These are phyloP conservation scores for Heliosperma pusillum DNA, from an alignment of 148 eudicot species.

Conservation along the genomic window DNA sequence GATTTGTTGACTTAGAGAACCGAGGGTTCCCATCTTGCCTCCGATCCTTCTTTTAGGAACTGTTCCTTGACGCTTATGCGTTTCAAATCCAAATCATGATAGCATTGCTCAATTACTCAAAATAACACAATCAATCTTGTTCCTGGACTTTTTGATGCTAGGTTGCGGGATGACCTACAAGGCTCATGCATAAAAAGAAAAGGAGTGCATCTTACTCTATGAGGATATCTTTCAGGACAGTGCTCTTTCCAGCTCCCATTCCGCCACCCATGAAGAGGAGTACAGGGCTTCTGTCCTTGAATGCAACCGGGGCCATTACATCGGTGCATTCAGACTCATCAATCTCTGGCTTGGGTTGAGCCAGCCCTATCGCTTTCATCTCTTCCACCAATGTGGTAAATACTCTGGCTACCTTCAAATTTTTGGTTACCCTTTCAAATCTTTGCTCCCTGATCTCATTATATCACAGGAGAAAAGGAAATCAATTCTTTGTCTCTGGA, in stretches of 20 bases:
- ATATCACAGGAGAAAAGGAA: slow-evolving; percentile 11
- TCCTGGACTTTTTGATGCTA: neutral
- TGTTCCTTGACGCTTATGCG: too few relatives aligned
- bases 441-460: slow-evolving; percentile 69
- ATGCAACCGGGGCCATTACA: slow-evolving; percentile 97
- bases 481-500: neutral
- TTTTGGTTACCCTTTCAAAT: slow-evolving; percentile 83
- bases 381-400: slow-evolving; percentile 90
- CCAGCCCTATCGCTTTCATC: slow-evolving; percentile 89
- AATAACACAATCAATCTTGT: too few relatives aligned
- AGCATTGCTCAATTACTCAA: too few relatives aligned
- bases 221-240: slow-evolving; percentile 93
- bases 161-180: neutral
- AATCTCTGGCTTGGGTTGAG: slow-evolving; percentile 41
- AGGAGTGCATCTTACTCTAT: slow-evolving; percentile 63
- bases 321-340: slow-evolving; percentile 89
- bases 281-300: slow-evolving; percentile 88
- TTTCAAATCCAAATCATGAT: too few relatives aligned
- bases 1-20: too few relatives aligned
- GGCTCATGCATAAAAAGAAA: slow-evolving; percentile 2
- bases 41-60: too few relatives aligned
- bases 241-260: slow-evolving; percentile 99
- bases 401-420: slow-evolving; percentile 90
- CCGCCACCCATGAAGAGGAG: slow-evolving; percentile 99
- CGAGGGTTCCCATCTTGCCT: too few relatives aligned